Conservation (phyloP, 768 basidiomycete species). For the Mycena metata region DNA sequence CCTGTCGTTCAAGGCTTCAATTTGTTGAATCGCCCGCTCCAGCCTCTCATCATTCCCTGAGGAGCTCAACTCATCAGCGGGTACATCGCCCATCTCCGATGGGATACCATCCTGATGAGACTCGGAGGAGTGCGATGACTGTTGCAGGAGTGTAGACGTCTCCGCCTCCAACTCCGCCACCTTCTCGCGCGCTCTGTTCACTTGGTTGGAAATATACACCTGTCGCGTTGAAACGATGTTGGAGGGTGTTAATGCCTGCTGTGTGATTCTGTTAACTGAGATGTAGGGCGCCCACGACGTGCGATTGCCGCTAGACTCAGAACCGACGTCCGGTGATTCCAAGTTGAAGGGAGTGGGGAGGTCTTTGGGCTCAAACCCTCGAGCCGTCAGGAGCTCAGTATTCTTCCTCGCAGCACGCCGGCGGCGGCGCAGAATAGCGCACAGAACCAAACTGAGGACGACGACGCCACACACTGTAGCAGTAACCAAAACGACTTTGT, state of each 20-base stretch:
- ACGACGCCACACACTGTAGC: too few species aligned
- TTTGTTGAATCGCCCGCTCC: too few species aligned
- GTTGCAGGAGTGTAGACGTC: conserved; percentile 5
- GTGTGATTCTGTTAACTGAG: too few species aligned
- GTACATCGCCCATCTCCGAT: too few species aligned
- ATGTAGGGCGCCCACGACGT: too few species aligned
- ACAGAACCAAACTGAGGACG: neutral
- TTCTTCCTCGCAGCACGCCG: neutral
- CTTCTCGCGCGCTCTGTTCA: conserved; percentile 22
- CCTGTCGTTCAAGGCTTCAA: neutral
- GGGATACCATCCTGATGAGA: too few species aligned
- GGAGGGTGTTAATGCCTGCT: too few species aligned
- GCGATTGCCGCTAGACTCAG: neutral
- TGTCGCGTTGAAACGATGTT: conserved; percentile 7
- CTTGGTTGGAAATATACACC: conserved; percentile 25
- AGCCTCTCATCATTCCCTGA: too few species aligned
- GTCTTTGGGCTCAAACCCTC: neutral
- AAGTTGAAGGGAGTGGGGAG: neutral
- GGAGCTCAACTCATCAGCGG: too few species aligned
- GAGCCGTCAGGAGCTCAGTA: neutral
- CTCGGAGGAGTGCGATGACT: too few species aligned
- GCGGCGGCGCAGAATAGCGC: neutral
- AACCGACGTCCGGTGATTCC: neutral
- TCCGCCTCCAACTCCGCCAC: conserved; percentile 19
- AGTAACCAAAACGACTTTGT: too few species aligned